Evolutionary conservation across 179 eudicot genomes (phyloP), one percentile per base, ranked within the genome.

Genomic region (Drosera spatulata): DNA sequence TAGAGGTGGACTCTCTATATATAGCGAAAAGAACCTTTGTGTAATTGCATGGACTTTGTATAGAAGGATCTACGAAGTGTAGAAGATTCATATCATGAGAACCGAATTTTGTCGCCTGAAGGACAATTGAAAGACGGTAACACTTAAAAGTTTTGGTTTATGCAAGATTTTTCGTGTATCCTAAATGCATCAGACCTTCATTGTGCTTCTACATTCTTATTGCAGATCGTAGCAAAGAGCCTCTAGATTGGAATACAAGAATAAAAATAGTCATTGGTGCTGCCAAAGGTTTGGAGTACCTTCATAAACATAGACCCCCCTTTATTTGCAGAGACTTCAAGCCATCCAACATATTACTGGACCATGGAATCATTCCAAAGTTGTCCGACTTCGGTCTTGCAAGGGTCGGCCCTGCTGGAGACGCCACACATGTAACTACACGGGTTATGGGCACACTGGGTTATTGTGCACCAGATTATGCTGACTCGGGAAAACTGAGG

Each of bases 321-420:
- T 0, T 73, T 56, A 73, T 73, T 51, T 69, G 64, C 39, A 51
- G 77, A 61, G 77, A 73, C 68, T 64, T 73, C 41, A 73, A 73
- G 59, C 61, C 77, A 14, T 68, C 73, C 4, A 73, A 73, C 67
- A 65, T 73, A 68, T 61, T 73, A 42, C 54, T 73, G 37, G 77
- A 64, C 12, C 63, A 56, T 4, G 73, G 65, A 6, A 49, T 46
- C 66, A 73, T 50, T 50, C 73, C 77, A 39, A 73, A 73, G 73
- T 69, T 73, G 53, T 68, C 77, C 14, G 73, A 69, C 60, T 73
- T 73, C 47, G 73, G 77, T 61, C 70, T 73, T 8, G 77, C 77
- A 3, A 73, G 68, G 51, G 58, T 57, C 4, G 66, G 72, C 10
- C 72, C 56, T 3, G 55, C 72, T 14, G 72, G 67, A 7, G 72